phyloP scores from a whole-genome alignment of 129 eudicot species.

The Centrapalus pauciflorus region DNA sequence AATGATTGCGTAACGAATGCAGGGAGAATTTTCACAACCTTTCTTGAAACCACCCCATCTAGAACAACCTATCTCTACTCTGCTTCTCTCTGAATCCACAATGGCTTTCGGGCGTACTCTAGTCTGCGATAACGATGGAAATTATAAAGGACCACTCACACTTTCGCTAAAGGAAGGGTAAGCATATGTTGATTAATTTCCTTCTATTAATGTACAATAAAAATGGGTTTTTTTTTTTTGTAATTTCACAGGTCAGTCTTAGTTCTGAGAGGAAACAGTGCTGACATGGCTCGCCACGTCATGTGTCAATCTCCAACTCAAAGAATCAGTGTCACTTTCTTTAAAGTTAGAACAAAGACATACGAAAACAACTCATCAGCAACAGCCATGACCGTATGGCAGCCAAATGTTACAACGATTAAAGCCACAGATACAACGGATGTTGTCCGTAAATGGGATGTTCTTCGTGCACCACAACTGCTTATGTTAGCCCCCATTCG shows the following conservation, averaged over 20 bases:
- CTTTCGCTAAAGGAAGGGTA: conserved; percentile 88
- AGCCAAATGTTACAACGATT: conserved; percentile 51
- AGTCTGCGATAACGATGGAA: conserved; percentile 76
- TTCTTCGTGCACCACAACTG: conserved; percentile 56
- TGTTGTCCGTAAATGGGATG: conserved; percentile 65
- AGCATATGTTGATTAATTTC: conserved; percentile 23
- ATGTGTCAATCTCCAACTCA: conserved; percentile 73
- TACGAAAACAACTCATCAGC: conserved; percentile 23
- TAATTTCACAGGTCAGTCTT: conserved; percentile 50
- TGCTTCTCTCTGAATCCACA: conserved; percentile 78
- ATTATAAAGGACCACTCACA: conserved; percentile 85
- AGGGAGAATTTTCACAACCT: conserved; percentile 98
- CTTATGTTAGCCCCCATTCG: conserved; percentile 75
- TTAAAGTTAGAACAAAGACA: conserved; percentile 49
- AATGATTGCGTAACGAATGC: no score
- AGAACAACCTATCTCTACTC: conserved; percentile 86
- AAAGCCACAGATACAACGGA: conserved; percentile 38
- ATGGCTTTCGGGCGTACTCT: conserved; percentile 93
- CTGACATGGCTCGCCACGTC: conserved; percentile 83
- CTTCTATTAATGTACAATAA: background rate
- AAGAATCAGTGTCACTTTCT: conserved; percentile 74
- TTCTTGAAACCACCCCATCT: conserved; percentile 93
- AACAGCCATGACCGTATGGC: conserved; percentile 76
- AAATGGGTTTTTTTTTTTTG: background rate
- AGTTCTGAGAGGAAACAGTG: conserved; percentile 88